Conservation (phyloP, 169 alveolate species). For the Besnoitia besnoiti region DNA sequence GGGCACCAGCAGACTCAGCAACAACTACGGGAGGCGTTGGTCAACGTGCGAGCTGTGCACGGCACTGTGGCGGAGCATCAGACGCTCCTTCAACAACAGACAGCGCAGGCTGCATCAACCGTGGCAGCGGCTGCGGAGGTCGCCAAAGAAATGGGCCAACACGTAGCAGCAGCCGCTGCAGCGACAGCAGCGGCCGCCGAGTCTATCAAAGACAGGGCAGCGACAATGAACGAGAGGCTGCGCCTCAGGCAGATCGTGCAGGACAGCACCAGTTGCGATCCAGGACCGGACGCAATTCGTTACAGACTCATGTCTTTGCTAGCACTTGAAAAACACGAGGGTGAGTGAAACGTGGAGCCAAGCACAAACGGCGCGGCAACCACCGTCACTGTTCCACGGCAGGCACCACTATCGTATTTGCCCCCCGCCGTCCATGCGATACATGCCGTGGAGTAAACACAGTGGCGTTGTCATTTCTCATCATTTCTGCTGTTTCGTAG, state of each 20-base stretch:
- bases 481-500: not conserved
- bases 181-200: constrained; percentile 18
- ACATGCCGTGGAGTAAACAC: too few relatives aligned
- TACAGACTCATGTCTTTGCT: not conserved
- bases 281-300: not conserved
- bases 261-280: not conserved
- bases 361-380: not conserved
- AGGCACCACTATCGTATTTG: too few relatives aligned
- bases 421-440: too few relatives aligned
- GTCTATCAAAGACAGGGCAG: not conserved
- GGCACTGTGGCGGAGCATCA: not conserved
- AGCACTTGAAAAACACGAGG: not conserved
- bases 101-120: not conserved
- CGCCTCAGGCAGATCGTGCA: too few relatives aligned
- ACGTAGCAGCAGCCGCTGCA: not conserved
- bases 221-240: not conserved
- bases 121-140: constrained; percentile 20
- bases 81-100: not conserved
- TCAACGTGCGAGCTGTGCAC: not conserved
- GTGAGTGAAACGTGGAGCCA: not conserved
- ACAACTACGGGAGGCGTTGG: not conserved
- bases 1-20: not conserved
- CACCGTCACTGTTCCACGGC: not conserved
- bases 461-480: too few relatives aligned
- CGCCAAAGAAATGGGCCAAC: not conserved